Evolutionary conservation across 225 moss, liverwort and hornwort genomes (phyloP), one percentile per base, ranked within the genome.

Genomic region (Asterella californica): DNA sequence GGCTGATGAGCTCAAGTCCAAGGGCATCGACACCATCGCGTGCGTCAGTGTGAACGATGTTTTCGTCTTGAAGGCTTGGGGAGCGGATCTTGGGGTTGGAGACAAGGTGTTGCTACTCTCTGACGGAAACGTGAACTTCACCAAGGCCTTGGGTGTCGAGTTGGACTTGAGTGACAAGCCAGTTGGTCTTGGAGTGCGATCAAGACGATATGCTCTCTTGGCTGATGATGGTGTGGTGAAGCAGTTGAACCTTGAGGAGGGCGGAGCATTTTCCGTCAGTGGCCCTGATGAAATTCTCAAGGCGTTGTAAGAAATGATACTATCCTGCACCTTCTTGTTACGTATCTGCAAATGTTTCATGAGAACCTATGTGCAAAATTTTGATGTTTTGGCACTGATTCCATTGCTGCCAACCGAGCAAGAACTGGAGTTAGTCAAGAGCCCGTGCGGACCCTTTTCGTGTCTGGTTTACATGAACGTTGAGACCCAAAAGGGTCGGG

Each of bases 61-160:
- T 46, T 94, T 96, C 75, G 96, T 96, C 77, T 69, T 94, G 90
- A 87, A 81, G 36, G 96, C 96, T n/a, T 96, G 96, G 96, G 96
- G 92, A 27, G 86, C 94, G 82, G 86, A 81, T 79, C 82, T 90
- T 1, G 96, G 94, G 19, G 90, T 91, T 11, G 91, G 86, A 6
- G 96, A 94, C n/a, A 92, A 94, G 70, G 89, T 96, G 62, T 78
- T 94, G 30, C 82, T 94, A 75, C 74, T 96, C 62, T 90, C 94
- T 2, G 92, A 96, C 42, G 94, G 92, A 2, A 49, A 91, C 79
- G 89, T 85, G 53, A 86, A 84, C 79, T 92, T 96, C 70, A 96
- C 92, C 11, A 90, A 91, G 79, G 92, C 96, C 1, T 60, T 96
- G 78, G 96, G 94, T 15, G 76, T 92, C 15, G 42, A 88, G 30